Evolutionary conservation across 345 rosid species (phyloP).

Genomic region (Sisymbrium altissimum): DNA sequence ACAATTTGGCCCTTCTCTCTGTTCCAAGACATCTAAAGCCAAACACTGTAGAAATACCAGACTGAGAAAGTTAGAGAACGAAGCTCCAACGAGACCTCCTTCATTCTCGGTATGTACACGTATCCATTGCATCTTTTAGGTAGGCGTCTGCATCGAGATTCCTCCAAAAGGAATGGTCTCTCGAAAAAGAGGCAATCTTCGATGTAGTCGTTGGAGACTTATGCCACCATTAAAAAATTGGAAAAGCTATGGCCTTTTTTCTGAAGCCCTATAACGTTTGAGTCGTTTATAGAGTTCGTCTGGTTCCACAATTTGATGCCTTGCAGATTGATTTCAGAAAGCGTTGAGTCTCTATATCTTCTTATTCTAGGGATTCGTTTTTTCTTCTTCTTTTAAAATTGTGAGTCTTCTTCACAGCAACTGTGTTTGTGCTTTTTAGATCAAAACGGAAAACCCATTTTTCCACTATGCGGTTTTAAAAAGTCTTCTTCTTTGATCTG

Average conservation of each 20-base stretch:
- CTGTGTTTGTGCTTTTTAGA: background rate
- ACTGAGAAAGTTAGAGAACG: too few species aligned
- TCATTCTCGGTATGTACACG: conserved; percentile 2
- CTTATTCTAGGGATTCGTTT: background rate
- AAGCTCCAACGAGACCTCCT: background rate
- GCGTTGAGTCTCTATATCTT: background rate
- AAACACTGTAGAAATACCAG: too few species aligned
- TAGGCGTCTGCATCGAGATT: background rate
- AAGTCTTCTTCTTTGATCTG: background rate
- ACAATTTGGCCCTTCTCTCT: conserved; percentile 13
- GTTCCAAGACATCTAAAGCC: background rate
- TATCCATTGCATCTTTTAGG: background rate
- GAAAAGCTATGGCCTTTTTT: conserved; percentile 8
- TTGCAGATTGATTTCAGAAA: background rate
- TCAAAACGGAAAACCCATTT: background rate
- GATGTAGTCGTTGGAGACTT: too few species aligned
- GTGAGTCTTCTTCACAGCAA: background rate
- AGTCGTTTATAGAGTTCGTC: background rate
- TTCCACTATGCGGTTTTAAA: background rate
- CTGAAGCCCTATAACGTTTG: background rate
- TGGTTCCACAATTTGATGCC: background rate
- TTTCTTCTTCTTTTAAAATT: background rate
- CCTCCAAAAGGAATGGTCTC: background rate
- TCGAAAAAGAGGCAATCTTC: background rate
- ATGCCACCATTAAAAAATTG: background rate